phyloP scores from a whole-genome alignment of 306 rosid genomes.

The Dicorynia guianensis region DNA sequence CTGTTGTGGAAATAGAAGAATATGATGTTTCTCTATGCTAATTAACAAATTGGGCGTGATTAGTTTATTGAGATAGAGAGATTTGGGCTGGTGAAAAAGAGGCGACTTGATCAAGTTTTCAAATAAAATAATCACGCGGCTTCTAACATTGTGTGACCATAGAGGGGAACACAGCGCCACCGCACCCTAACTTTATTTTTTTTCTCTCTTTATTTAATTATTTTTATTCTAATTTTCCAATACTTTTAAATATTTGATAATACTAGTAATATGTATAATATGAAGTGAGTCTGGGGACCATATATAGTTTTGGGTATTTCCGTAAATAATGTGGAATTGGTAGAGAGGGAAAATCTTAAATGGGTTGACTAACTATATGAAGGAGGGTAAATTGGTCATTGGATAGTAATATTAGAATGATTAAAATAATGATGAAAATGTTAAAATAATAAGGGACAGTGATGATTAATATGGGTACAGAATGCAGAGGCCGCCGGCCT shows the following conservation, averaged over 20 bases:
- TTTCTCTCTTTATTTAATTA: too few relatives aligned
- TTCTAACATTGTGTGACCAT: slow-evolving; percentile 38
- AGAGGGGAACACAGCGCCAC: slow-evolving; percentile 71
- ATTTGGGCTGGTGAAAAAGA: slow-evolving; percentile 61
- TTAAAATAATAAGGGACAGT: not conserved
- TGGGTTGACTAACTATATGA: slow-evolving; percentile 33
- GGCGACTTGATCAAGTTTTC: slow-evolving; percentile 46
- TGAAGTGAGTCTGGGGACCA: slow-evolving; percentile 2
- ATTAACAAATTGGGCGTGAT: slow-evolving; percentile 13
- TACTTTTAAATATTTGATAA: too few relatives aligned
- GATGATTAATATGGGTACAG: slow-evolving; percentile 28
- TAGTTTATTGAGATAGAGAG: slow-evolving; percentile 44
- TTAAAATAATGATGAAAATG: not conserved
- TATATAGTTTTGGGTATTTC: not conserved
- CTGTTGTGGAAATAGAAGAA: too few relatives aligned
- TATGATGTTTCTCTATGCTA: not conserved
- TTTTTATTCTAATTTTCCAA: not conserved
- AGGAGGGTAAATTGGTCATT: not conserved
- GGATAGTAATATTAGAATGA: not conserved
- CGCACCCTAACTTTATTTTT: slow-evolving; percentile 51
- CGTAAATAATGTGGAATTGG: slow-evolving; percentile 36
- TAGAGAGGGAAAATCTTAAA: not conserved
- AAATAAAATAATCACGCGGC: slow-evolving; percentile 48
- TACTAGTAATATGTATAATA: not conserved
- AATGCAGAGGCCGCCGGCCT: slow-evolving; percentile 30